phyloP scores from a whole-genome alignment of 352 stramenopile genomes.

The Globisporangium abappressorium region DNA sequence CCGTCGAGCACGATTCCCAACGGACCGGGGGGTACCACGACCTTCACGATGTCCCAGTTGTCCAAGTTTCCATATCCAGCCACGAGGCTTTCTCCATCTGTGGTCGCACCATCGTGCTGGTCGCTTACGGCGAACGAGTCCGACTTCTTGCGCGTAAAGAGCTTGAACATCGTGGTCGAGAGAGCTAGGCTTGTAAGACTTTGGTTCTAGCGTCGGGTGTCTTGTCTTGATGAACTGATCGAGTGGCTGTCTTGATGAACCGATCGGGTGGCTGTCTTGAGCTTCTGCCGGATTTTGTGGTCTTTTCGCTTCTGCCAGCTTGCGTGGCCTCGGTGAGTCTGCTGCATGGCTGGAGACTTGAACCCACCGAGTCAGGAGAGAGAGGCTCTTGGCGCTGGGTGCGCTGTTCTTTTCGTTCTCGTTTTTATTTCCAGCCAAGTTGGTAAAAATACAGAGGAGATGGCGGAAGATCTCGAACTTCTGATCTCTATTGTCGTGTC shows the following conservation, averaged over 20 bases:
- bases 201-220: neutral
- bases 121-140: neutral
- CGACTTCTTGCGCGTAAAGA: conserved; percentile 9
- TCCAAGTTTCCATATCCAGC: neutral
- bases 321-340: neutral
- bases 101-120: neutral
- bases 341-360: neutral
- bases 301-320: neutral
- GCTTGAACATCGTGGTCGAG: conserved; percentile 6
- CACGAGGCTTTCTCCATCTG: neutral
- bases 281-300: neutral
- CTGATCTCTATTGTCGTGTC: neutral
- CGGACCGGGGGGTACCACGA: conserved; percentile 45
- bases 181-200: neutral
- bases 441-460: neutral
- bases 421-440: neutral
- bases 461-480: neutral
- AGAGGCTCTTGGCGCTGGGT: neutral
- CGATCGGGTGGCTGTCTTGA: neutral
- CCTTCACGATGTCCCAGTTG: conserved; percentile 35
- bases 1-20: conserved; percentile 64
- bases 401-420: neutral
- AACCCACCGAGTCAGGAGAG: neutral
- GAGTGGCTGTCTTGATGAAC: no score
- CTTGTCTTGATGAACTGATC: neutral